phyloP scores from a whole-genome alignment of 2,329 filamentous ascomycete species.

The Fonsecaea erecta region DNA sequence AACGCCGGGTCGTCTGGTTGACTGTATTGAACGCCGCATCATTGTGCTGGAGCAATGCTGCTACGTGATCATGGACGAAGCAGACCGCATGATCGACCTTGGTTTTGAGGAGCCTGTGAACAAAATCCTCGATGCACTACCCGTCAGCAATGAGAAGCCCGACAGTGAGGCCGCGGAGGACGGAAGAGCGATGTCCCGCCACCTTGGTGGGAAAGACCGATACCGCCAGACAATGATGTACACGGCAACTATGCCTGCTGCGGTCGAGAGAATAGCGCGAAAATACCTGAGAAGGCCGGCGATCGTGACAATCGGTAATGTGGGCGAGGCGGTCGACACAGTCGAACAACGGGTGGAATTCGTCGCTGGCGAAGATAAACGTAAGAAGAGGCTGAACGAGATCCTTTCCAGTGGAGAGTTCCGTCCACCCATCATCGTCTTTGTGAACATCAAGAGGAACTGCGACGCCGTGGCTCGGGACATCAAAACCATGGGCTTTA shows the following conservation, averaged over 20 bases:
- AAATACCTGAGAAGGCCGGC: conserved; percentile 94
- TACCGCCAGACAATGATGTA: conserved; percentile 99
- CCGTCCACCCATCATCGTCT: conserved; percentile 91
- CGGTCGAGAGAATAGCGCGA: conserved; percentile 93
- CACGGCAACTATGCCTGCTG: conserved; percentile 94
- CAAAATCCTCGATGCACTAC: conserved; percentile 93
- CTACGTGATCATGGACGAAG: conserved; percentile 99
- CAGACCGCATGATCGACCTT: conserved; percentile 97
- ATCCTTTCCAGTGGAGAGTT: conserved; percentile 83
- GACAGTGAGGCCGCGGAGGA: conserved; percentile 92
- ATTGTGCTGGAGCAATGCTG: conserved; percentile 95
- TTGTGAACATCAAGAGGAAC: conserved; percentile 99
- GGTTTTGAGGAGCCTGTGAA: conserved; percentile 98
- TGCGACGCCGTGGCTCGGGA: conserved; percentile 93
- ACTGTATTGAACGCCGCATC: conserved; percentile 92
- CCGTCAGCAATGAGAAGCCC: conserved; percentile 91
- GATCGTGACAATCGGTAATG: conserved; percentile 91
- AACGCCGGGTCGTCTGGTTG: conserved; percentile 94
- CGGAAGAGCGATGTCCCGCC: conserved; percentile 78
- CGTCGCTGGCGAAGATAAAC: conserved; percentile 85
- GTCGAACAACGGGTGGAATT: conserved; percentile 98
- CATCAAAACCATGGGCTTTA: conserved; percentile 92
- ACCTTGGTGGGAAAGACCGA: conserved; percentile 73
- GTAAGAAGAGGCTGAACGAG: conserved; percentile 93
- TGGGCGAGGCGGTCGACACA: conserved; percentile 94